Evolutionary conservation across 1,139 yeast species (phyloP).

Genomic region (Debaryomyces subglobosus): DNA sequence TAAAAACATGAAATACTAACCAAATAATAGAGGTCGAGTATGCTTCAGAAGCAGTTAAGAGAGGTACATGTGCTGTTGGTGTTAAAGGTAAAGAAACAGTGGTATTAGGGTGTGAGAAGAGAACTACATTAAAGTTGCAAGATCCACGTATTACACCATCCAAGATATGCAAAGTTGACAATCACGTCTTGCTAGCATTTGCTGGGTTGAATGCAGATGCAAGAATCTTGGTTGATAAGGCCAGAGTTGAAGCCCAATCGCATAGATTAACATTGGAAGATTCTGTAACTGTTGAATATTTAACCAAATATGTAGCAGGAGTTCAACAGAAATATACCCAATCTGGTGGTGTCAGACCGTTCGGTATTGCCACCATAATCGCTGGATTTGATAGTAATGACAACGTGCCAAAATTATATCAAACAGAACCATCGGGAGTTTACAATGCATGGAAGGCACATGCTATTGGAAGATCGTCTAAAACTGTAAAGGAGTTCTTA

Average conservation of each 20-base stretch:
- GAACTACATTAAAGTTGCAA: conserved; percentile 92
- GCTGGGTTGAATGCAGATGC: conserved; percentile 99
- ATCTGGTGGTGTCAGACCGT: conserved; percentile 95
- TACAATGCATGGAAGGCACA: conserved; percentile 99
- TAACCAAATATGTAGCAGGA: conserved; percentile 94
- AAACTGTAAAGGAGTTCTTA: conserved; percentile 92
- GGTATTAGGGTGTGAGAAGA: conserved; percentile 94
- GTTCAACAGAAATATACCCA: conserved; percentile 98
- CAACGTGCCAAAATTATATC: conserved; percentile 77
- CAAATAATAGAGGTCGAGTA: conserved; percentile 76
- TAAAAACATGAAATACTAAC: conserved; percentile 29
- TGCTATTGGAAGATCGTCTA: conserved; percentile 93
- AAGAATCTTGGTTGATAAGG: conserved; percentile 89
- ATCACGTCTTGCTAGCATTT: conserved; percentile 89
- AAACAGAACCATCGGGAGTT: conserved; percentile 97
- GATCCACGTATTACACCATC: conserved; percentile 96
- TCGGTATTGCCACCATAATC: conserved; percentile 91
- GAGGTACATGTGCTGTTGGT: conserved; percentile 98
- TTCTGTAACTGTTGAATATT: conserved; percentile 87
- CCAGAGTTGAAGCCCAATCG: conserved; percentile 97
- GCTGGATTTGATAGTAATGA: conserved; percentile 95
- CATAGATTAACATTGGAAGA: conserved; percentile 93
- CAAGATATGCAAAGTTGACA: conserved; percentile 88
- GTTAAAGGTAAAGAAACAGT: conserved; percentile 89
- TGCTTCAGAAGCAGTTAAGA: conserved; percentile 95